Evolutionary conservation across 2,329 filamentous ascomycete species (phyloP), one percentile per base, ranked within the genome.

Genomic region (Fulvia fulva): DNA sequence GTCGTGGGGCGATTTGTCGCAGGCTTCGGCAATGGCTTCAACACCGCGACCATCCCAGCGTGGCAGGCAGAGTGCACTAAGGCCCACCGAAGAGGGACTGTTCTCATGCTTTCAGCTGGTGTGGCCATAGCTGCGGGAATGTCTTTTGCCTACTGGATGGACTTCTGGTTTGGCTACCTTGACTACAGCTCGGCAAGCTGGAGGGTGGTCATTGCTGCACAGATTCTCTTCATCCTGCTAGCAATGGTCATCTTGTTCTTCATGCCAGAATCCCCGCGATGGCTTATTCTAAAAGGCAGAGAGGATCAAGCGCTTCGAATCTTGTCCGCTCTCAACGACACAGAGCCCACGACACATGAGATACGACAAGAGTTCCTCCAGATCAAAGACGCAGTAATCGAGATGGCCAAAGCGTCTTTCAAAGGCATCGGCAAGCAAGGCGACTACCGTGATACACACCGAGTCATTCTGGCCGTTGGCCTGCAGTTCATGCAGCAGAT

Each of bases 281-380:
- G 82, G 80, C 74, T 86, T 6, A 78, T 85, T 25, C 68, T 83
- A 50, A 81, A 82, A 67, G 82, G 81, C 43, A 74, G 76, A 14
- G 80, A 83, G 60, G 77, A 82, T 21, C 77, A 82, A 62, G 80
- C 80, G 0, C 67, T 76, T 11, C 69, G 76, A 14, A 78, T 82
- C 2, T 67, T 82, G 28, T 71, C 69, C 2, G 78, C 77, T 16
- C 68, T 83, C 3, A 73, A 76, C 55, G 78, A 82, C 51, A 75
- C 79, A 19, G 70, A 76, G 7, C 68, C 71, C 28, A 77, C 80
- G 21, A 75, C 80, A 51, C 67, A 71, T 21, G 74, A 74, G 47
- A 68, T 83, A 28, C 71, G 76, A 22, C 73, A 73, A 28, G 79
- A 82, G 57, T 81, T 80, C 63, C 69, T 73, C 2, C 78, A 78